These are phyloP conservation scores for Lanmaoa pseudosensibilis DNA, from an alignment of 768 basidiomycete genomes.

Conservation along the genomic window DNA sequence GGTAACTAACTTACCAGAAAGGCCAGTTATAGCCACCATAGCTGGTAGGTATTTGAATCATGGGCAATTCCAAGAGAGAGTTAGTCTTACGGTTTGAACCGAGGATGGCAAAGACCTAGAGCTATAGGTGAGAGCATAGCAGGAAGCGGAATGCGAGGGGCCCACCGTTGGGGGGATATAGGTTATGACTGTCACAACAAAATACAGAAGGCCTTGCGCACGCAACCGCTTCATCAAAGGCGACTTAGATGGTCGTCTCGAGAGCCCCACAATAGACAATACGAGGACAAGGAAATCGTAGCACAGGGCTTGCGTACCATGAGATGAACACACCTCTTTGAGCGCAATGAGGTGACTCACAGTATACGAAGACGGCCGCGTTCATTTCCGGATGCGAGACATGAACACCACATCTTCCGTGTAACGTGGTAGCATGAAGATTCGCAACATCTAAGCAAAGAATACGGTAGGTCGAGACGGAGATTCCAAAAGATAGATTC, in stretches of 20 bases:
- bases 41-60: conserved; percentile 1
- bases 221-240: conserved; percentile 17
- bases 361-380: conserved; percentile 16
- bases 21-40: conserved; percentile 1
- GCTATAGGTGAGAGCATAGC: not conserved
- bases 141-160: not conserved
- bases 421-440: not conserved
- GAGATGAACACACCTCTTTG: not conserved
- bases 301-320: conserved; percentile 15
- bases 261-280: conserved; percentile 19
- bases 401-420: not conserved
- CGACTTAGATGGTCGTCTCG: conserved; percentile 12
- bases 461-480: not conserved
- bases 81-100: not conserved
- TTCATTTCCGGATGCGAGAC: not conserved
- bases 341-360: conserved; percentile 8
- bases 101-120: conserved; percentile 18
- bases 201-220: conserved; percentile 24
- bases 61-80: not conserved
- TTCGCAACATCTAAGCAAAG: conserved; percentile 16
- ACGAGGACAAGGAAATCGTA: conserved; percentile 25
- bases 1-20: conserved; percentile 7
- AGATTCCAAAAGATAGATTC: not conserved
- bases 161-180: conserved; percentile 19
- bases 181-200: conserved; percentile 14